Evolutionary conservation across 139 green algal genomes (phyloP).

Genomic region (Chlamydomonas applanata): DNA sequence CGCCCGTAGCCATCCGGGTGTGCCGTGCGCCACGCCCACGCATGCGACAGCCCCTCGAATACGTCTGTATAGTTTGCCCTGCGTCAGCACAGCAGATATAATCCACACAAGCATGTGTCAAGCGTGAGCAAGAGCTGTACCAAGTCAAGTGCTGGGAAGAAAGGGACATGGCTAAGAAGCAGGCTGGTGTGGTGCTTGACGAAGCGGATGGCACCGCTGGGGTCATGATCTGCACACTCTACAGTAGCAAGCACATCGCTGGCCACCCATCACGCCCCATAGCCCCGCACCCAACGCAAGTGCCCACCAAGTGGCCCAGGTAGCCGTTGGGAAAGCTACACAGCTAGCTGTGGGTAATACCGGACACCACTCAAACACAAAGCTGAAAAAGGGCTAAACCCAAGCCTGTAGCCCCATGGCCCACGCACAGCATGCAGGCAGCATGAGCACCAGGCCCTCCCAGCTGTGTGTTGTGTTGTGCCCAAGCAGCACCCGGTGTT

Average conservation of each 20-base stretch:
- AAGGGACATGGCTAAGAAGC: neutral
- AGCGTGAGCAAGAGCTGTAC: too few species aligned
- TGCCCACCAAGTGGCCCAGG: neutral
- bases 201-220: too few species aligned
- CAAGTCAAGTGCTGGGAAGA: neutral
- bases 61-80: constrained; percentile 46
- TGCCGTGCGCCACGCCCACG: constrained; percentile 43
- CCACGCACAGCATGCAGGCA: too few species aligned
- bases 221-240: neutral
- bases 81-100: neutral
- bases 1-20: constrained; percentile 46
- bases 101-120: neutral
- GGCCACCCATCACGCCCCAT: neutral
- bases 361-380: too few species aligned
- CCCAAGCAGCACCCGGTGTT: too few species aligned
- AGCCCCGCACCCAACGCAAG: neutral
- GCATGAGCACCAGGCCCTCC: too few species aligned
- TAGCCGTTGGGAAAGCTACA: too few species aligned
- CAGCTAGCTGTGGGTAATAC: too few species aligned
- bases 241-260: too few species aligned
- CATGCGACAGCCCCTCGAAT: constrained; percentile 40
- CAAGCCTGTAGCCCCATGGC: too few species aligned
- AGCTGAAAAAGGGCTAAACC: too few species aligned
- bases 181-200: neutral
- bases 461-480: too few species aligned